Conservation (phyloP, 108 stramenopile species). For the Fragilariopsis cylindrus region DNA sequence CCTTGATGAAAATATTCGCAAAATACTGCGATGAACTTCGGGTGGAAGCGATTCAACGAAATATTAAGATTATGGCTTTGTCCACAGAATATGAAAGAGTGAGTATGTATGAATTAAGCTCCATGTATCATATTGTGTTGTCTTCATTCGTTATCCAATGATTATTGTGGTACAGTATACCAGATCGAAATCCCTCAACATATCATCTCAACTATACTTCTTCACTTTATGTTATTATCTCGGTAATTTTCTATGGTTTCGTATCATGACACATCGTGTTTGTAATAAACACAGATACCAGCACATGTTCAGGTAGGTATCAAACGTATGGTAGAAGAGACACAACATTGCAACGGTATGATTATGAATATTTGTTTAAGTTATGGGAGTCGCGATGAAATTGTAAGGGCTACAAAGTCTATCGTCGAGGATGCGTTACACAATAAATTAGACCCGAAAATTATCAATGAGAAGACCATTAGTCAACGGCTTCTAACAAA, state of each 20-base stretch:
- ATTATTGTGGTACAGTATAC: no score
- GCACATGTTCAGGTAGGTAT: constrained; percentile 48
- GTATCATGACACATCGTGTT: not conserved
- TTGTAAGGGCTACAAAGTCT: constrained; percentile 73
- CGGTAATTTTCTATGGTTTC: not conserved
- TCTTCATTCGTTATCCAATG: not conserved
- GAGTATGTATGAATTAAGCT: constrained; percentile 16
- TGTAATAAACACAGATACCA: constrained; percentile 41
- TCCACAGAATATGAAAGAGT: constrained; percentile 67
- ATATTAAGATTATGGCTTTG: constrained; percentile 78
- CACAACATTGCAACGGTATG: constrained; percentile 54
- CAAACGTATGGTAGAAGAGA: constrained; percentile 59
- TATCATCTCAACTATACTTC: not conserved
- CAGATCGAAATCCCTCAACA: not conserved
- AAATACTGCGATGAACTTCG: constrained; percentile 87
- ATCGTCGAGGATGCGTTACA: constrained; percentile 49
- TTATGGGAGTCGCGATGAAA: constrained; percentile 93
- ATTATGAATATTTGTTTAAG: constrained; percentile 90
- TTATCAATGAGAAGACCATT: constrained; percentile 60
- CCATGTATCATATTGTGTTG: not conserved
- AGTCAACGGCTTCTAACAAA: constrained; percentile 50
- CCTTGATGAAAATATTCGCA: constrained; percentile 66
- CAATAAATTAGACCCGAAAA: constrained; percentile 45
- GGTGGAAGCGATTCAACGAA: constrained; percentile 76
- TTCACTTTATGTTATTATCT: not conserved